Base-by-base conservation (phyloP, 768 basidiomycete species). In the Tylopilus cervinicoccineus region DNA sequence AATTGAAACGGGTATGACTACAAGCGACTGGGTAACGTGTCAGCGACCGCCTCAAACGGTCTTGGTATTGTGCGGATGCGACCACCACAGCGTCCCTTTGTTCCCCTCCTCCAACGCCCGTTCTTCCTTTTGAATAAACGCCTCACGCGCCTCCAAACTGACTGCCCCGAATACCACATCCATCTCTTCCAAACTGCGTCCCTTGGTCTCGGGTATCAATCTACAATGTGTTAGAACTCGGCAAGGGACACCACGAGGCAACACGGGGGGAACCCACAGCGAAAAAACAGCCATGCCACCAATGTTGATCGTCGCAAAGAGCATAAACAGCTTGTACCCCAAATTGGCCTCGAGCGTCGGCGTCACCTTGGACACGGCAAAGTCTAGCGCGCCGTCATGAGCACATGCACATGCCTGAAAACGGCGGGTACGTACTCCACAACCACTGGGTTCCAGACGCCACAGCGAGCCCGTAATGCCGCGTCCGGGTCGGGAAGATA, bases 361-460 rank as follows among this genome's bases (percentile, higher is more conserved):
- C 10, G 86, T 88, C 34, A 81, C 75, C 67, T 86, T 87, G 4
- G 84, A 74, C 17, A 90, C 74, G 45, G 83, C 79, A 53, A 87
- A 88, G 65, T 86, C 84, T 47, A 24, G n/a, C n/a, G n/a, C n/a
- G n/a, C n/a, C n/a, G n/a, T n/a, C n/a, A n/a, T n/a, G n/a, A n/a
- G n/a, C 24, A 19, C 36, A 19, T 11, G 16, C 17, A 4, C 34
- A 19, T 9, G 12, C 17, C 40, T 13, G 0, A 7, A 7, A 22
- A 6, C n/a, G n/a, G n/a, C n/a, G n/a, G 22, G 11, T 6, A 74
- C 80, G 46, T 56, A 85, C 84, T 89, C 76, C 78, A 90, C 9
- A 93, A 67, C 89, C 89, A 92, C 48, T 93, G 91, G 3, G 86
- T 81, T 14, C 81, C 80, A 48, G 84, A 84, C 0, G 84, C 91